phyloP scores from a whole-genome alignment of 768 basidiomycete genomes.

The Psilocybe sp. region DNA sequence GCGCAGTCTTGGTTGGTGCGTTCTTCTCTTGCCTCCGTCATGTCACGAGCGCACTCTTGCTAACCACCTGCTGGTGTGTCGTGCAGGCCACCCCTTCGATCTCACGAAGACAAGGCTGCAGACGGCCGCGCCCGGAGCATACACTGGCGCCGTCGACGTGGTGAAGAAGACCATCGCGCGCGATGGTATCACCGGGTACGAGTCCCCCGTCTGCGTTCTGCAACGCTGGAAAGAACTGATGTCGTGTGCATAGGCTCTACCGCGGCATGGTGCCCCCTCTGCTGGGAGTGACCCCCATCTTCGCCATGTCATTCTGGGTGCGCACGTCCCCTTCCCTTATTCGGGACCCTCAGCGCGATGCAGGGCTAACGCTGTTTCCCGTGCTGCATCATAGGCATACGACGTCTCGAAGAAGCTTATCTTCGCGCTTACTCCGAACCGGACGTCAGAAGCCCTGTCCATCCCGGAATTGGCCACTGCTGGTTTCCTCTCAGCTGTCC shows the following conservation, averaged over 20 bases:
- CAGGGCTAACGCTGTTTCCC: neutral
- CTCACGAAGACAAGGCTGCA: constrained; percentile 95
- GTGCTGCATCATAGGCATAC: constrained; percentile 62
- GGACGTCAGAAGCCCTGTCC: constrained; percentile 60
- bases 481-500: constrained; percentile 92
- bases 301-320: constrained; percentile 98
- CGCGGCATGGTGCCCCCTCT: constrained; percentile 93
- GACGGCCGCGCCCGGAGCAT: constrained; percentile 84
- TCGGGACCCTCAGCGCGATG: neutral
- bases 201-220: constrained; percentile 3
- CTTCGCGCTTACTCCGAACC: constrained; percentile 72
- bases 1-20: constrained; percentile 88
- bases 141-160: constrained; percentile 91
- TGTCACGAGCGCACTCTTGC: neutral
- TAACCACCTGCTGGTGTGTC: neutral
- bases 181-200: constrained; percentile 87
- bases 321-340: constrained; percentile 20
- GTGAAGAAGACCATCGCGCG: constrained; percentile 87
- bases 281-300: constrained; percentile 95
- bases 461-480: constrained; percentile 83
- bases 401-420: constrained; percentile 90
- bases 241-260: constrained; percentile 56
- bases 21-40: neutral
- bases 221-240: constrained; percentile 4
- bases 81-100: constrained; percentile 92